A percentile compares a stretch with the other conserved stretches of the same genome.
Conservation (phyloP, 176 grass and related monocot genomes). For the Pontederia paniculata region DNA sequence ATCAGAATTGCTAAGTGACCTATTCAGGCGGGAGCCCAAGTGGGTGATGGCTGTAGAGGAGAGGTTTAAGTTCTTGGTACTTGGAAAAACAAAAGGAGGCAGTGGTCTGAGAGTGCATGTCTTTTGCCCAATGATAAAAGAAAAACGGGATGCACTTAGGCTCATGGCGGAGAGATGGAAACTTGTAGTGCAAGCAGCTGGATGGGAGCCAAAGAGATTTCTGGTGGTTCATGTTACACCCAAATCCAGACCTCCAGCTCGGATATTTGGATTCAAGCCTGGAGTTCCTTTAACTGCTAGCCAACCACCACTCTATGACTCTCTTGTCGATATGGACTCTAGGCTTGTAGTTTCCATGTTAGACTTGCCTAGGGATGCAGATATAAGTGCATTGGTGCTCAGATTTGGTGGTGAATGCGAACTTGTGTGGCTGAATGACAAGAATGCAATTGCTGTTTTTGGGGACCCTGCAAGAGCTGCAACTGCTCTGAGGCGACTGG, state of each 20-base stretch:
- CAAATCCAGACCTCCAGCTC: slow-evolving; percentile 61
- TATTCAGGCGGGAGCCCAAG: slow-evolving; percentile 72
- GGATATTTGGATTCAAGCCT: slow-evolving; percentile 63
- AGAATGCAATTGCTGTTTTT: slow-evolving; percentile 75
- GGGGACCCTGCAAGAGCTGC: slow-evolving; percentile 69
- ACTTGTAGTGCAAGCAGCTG: slow-evolving; percentile 57
- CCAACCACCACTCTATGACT: slow-evolving; percentile 48
- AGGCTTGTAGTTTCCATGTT: slow-evolving; percentile 80
- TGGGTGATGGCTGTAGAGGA: slow-evolving; percentile 86
- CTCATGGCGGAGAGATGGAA: slow-evolving; percentile 90
- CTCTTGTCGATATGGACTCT: slow-evolving; percentile 81
- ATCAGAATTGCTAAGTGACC: slow-evolving; percentile 47
- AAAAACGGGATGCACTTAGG: slow-evolving; percentile 71
- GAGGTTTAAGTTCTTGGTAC: slow-evolving; percentile 82
- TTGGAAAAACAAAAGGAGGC: slow-evolving; percentile 61
- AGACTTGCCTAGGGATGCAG: slow-evolving; percentile 79
- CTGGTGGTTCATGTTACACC: slow-evolving; percentile 67
- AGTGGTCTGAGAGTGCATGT: slow-evolving; percentile 57
- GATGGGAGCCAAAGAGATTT: slow-evolving; percentile 84
- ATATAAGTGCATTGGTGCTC: slow-evolving; percentile 76
- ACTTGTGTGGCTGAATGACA: slow-evolving; percentile 89
- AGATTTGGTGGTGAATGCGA: slow-evolving; percentile 96
- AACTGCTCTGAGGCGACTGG: slow-evolving; percentile 68
- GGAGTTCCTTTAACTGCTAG: slow-evolving; percentile 29
- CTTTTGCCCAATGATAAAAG: slow-evolving; percentile 67